A percentile compares a stretch with the other conserved stretches of the same genome.
These are phyloP conservation scores for Cercospora zeae-maydis DNA, from an alignment of 2,329 filamentous ascomycete genomes.

Conservation along the genomic window DNA sequence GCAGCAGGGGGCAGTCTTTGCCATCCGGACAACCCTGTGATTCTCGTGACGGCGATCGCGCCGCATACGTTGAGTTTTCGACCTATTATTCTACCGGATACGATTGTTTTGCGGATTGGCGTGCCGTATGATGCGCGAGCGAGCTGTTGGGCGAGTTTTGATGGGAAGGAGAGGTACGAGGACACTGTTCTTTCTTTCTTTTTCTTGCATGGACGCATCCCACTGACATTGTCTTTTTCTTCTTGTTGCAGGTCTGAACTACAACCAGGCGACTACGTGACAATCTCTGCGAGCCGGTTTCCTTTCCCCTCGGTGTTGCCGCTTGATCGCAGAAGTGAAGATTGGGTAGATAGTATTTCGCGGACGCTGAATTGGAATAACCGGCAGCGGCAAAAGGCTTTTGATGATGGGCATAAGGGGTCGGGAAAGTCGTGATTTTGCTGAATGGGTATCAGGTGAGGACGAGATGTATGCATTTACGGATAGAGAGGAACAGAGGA, in stretches of 20 bases:
- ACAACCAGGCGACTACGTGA: constrained; percentile 75
- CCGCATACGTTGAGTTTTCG: constrained; percentile 93
- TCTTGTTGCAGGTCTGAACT: constrained; percentile 53
- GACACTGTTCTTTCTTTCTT: not conserved
- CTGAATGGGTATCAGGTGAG: not conserved
- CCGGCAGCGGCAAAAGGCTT: constrained; percentile 69
- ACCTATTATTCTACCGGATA: constrained; percentile 94
- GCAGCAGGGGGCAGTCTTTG: constrained; percentile 93
- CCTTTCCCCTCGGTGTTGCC: constrained; percentile 76
- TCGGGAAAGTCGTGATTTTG: not conserved
- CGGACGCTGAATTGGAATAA: constrained; percentile 80
- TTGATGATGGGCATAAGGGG: constrained; percentile 37
- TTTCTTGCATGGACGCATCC: not conserved
- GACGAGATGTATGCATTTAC: not conserved
- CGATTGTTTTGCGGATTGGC: constrained; percentile 85
- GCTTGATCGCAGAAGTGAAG: constrained; percentile 65
- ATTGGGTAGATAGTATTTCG: constrained; percentile 79
- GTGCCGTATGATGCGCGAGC: constrained; percentile 93
- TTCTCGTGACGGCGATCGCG: constrained; percentile 90
- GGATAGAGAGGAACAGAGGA: not conserved
- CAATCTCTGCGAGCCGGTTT: constrained; percentile 74
- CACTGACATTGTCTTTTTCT: not conserved
- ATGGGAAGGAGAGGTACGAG: constrained; percentile 72
- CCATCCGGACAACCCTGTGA: constrained; percentile 94
- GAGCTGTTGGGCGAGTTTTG: constrained; percentile 95